phyloP scores from a whole-genome alignment of 345 rosid genomes.

The Camelina laxa region DNA sequence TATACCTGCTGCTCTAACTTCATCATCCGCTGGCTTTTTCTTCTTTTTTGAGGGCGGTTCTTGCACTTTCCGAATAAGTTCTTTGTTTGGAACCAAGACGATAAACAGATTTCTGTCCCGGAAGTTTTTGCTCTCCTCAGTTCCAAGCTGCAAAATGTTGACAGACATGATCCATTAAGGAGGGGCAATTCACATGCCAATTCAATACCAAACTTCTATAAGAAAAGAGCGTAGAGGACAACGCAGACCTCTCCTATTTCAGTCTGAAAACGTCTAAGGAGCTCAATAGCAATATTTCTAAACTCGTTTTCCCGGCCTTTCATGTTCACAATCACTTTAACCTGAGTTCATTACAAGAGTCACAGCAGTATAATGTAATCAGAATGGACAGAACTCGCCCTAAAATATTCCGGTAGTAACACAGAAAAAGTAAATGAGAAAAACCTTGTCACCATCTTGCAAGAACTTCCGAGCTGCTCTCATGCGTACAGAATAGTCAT shows the following conservation, averaged over 20 bases:
- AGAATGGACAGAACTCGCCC: not conserved
- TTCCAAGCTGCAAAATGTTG: slow-evolving; percentile 67
- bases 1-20: slow-evolving; percentile 57
- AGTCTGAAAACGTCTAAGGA: slow-evolving; percentile 77
- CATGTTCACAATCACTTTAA: slow-evolving; percentile 86
- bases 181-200: not conserved
- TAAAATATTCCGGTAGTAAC: not conserved
- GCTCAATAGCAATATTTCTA: slow-evolving; percentile 86
- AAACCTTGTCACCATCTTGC: slow-evolving; percentile 90
- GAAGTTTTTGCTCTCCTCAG: slow-evolving; percentile 83
- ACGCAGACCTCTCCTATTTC: slow-evolving; percentile 83
- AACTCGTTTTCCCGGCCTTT: slow-evolving; percentile 94
- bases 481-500: slow-evolving; percentile 89
- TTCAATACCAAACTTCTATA: not conserved
- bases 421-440: not conserved
- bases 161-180: not conserved
- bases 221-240: not conserved
- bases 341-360: slow-evolving; percentile 56
- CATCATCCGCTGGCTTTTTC: slow-evolving; percentile 54
- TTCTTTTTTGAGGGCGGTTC: slow-evolving; percentile 66
- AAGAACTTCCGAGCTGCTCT: slow-evolving; percentile 84
- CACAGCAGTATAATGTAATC: slow-evolving; percentile 17
- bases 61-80: slow-evolving; percentile 63
- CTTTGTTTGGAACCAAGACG: slow-evolving; percentile 82
- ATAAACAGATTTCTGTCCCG: slow-evolving; percentile 76